A percentile compares a stretch with the other conserved stretches of the same genome.
Conservation (phyloP, 2,329 filamentous ascomycete species). For the Domatiomyces catenatus region DNA sequence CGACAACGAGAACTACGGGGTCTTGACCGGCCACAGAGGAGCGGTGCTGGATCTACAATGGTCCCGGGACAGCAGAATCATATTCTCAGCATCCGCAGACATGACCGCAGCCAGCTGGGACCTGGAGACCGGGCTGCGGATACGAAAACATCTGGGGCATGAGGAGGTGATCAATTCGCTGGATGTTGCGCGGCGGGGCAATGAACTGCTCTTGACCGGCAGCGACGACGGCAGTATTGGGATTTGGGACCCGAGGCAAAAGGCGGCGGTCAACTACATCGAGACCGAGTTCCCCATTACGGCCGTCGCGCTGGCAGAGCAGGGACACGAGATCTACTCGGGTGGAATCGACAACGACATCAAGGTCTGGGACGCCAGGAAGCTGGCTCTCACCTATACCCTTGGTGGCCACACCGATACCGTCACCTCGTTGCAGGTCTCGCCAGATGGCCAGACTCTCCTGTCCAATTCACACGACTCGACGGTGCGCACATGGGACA, state of each 20-base stretch:
- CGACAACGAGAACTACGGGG: constrained; percentile 85
- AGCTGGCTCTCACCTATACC: constrained; percentile 74
- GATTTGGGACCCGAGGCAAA: constrained; percentile 88
- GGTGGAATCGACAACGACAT: constrained; percentile 96
- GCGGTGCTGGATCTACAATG: constrained; percentile 87
- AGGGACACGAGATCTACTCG: constrained; percentile 87
- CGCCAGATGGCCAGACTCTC: constrained; percentile 78
- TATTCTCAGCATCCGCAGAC: constrained; percentile 89
- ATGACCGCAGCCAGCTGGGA: constrained; percentile 93
- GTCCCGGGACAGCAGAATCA: constrained; percentile 80
- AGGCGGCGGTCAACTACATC: constrained; percentile 74
- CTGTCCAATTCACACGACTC: constrained; percentile 89
- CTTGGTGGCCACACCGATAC: constrained; percentile 86
- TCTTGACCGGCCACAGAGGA: constrained; percentile 75
- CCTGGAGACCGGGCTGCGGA: constrained; percentile 74
- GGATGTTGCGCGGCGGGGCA: constrained; percentile 75
- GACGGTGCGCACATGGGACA: constrained; percentile 89
- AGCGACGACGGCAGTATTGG: constrained; percentile 90
- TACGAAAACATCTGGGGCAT: constrained; percentile 82
- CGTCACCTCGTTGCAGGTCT: constrained; percentile 77
- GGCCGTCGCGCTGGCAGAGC: constrained; percentile 77
- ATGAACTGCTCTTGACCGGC: constrained; percentile 77
- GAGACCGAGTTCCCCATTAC: constrained; percentile 87
- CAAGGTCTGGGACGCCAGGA: constrained; percentile 90
- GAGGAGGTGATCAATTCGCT: constrained; percentile 91